Conservation (phyloP, 768 basidiomycete species). For the Tylopilus vinaceipallidus region DNA sequence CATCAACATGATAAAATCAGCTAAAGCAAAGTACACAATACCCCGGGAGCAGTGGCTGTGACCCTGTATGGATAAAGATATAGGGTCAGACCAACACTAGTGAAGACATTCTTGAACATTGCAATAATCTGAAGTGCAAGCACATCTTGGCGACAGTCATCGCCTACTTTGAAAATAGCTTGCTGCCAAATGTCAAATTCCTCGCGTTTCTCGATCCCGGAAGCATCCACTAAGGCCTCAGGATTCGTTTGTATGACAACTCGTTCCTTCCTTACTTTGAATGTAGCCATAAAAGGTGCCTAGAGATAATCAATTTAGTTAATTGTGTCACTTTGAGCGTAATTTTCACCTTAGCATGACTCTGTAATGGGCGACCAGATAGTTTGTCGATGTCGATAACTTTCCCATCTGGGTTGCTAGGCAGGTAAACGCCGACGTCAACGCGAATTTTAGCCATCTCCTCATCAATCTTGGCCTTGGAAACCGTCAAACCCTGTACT, state of each 20-base stretch:
- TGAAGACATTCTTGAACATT: slow-evolving; percentile 99
- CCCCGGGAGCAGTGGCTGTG: slow-evolving; percentile 94
- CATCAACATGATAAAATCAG: not conserved
- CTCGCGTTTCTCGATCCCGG: slow-evolving; percentile 51
- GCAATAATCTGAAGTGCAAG: slow-evolving; percentile 95
- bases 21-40: slow-evolving; percentile 39
- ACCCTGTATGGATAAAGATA: slow-evolving; percentile 97
- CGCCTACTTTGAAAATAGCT: slow-evolving; percentile 99
- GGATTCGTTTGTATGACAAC: slow-evolving; percentile 66
- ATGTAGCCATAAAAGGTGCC: slow-evolving; percentile 99
- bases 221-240: slow-evolving; percentile 69
- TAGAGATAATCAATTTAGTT: slow-evolving; percentile 31
- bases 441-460: slow-evolving; percentile 97
- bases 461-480: slow-evolving; percentile 95
- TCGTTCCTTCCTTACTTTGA: slow-evolving; percentile 92
- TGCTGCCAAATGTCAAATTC: slow-evolving; percentile 94
- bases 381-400: slow-evolving; percentile 98
- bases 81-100: slow-evolving; percentile 78
- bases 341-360: slow-evolving; percentile 83
- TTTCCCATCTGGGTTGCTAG: slow-evolving; percentile 94
- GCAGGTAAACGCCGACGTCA: slow-evolving; percentile 94
- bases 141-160: slow-evolving; percentile 98
- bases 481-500: not conserved
- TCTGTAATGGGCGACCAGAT: slow-evolving; percentile 93
- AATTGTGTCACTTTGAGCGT: not conserved